A percentile compares a stretch with the other conserved stretches of the same genome.
phyloP scores from a whole-genome alignment of 306 rosid species.

The Leucaena leucocephala region DNA sequence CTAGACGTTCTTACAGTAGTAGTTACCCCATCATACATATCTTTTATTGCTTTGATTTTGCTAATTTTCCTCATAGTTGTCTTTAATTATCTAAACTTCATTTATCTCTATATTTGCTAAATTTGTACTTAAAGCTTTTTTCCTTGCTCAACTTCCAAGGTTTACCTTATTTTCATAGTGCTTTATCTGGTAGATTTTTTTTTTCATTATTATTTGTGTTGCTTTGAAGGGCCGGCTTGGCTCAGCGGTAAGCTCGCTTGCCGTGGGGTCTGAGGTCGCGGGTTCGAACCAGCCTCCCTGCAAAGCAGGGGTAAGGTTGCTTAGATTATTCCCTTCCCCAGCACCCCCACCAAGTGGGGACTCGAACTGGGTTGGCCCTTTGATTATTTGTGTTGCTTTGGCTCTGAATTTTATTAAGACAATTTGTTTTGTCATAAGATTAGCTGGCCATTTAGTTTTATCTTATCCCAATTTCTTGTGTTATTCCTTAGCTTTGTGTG shows the following conservation, averaged over 20 bases:
- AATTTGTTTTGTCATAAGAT: conserved; percentile 18
- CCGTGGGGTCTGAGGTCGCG: too few species aligned
- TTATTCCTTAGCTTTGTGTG: conserved; percentile 32
- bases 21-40: too few species aligned
- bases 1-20: too few species aligned
- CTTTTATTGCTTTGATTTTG: too few species aligned
- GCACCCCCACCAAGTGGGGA: too few species aligned
- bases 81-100: not conserved
- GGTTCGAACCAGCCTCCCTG: too few species aligned
- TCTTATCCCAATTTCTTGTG: conserved; percentile 14
- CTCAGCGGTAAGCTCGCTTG: too few species aligned
- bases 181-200: conserved; percentile 11
- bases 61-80: not conserved
- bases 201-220: conserved; percentile 5
- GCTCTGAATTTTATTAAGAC: conserved; percentile 2
- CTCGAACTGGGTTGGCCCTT: too few species aligned
- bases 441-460: not conserved
- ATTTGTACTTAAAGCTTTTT: not conserved
- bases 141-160: not conserved
- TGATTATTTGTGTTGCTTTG: conserved; percentile 9
- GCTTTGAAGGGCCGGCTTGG: too few species aligned
- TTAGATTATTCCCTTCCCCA: too few species aligned
- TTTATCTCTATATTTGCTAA: not conserved
- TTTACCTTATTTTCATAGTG: conserved; percentile 18
- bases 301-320: too few species aligned